phyloP scores from a whole-genome alignment of 75 land plant genomes.

The Isoetes taiwanensis region DNA sequence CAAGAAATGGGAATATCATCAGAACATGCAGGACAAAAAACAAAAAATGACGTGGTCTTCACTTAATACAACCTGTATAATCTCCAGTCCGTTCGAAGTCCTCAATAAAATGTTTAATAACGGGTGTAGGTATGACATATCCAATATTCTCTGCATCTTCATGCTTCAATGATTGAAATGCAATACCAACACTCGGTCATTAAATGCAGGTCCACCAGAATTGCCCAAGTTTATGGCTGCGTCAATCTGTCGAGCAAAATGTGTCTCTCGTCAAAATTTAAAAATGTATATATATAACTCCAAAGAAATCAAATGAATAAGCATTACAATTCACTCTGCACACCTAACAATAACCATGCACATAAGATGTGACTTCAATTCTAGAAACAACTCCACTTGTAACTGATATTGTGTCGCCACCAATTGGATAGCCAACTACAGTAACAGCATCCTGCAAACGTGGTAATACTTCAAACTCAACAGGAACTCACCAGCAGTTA shows the following conservation, averaged over 20 bases:
- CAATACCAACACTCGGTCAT: conserved; percentile 94
- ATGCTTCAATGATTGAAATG: conserved; percentile 94
- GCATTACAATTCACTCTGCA: no score
- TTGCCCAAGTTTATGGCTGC: conserved; percentile 97
- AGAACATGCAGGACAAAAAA: conserved; percentile 1
- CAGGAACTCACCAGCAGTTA: no score
- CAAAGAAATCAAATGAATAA: no score
- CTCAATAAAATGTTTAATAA: conserved; percentile 68
- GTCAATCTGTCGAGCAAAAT: conserved; percentile 81
- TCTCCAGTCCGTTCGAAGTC: conserved; percentile 79
- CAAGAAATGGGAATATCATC: not conserved
- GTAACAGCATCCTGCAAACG: conserved; percentile 92
- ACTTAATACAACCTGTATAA: conserved; percentile 61
- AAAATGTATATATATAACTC: no score
- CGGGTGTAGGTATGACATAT: conserved; percentile 98
- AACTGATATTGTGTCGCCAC: conserved; percentile 95
- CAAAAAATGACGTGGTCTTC: not conserved
- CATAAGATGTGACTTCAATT: conserved; percentile 90
- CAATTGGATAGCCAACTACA: conserved; percentile 95
- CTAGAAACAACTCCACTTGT: conserved; percentile 97
- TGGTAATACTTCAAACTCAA: conserved; percentile 86
- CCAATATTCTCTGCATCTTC: conserved; percentile 98
- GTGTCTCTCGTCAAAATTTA: no score
- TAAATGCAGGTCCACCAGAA: conserved; percentile 97
- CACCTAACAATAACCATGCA: no score